phyloP scores from a whole-genome alignment of 352 stramenopile genomes.

The Blastocystis sp. region DNA sequence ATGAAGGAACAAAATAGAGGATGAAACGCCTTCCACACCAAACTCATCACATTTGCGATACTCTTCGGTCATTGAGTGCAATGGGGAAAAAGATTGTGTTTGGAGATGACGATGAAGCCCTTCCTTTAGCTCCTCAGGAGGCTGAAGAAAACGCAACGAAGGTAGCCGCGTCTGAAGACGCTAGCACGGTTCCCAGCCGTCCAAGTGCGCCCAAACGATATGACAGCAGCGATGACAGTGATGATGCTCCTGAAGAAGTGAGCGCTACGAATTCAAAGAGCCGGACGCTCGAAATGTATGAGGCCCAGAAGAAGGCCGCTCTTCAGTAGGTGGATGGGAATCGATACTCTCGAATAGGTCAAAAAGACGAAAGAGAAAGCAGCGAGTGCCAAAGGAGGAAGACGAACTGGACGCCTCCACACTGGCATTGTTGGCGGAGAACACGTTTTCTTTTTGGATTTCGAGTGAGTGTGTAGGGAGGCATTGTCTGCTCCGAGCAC shows the following conservation, averaged over 20 bases:
- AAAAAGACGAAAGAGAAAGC: conserved; percentile 48
- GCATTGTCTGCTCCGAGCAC: background rate
- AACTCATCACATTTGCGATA: background rate
- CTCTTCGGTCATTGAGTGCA: background rate
- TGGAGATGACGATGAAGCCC: background rate
- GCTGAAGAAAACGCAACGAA: background rate
- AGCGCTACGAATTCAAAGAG: background rate
- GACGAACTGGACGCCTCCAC: background rate
- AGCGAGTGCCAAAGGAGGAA: background rate
- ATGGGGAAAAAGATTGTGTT: background rate
- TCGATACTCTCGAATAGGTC: background rate
- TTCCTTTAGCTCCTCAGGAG: background rate
- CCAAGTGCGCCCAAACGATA: background rate
- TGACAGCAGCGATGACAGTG: background rate
- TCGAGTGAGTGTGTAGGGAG: background rate
- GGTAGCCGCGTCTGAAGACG: background rate
- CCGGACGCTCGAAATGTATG: conserved; percentile 21
- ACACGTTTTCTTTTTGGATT: background rate
- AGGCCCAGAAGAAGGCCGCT: conserved; percentile 1
- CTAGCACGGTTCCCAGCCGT: background rate
- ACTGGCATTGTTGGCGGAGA: background rate
- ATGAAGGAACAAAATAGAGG: too few relatives aligned
- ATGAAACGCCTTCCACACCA: too few relatives aligned
- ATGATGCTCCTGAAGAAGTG: conserved; percentile 47
- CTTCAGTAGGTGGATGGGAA: background rate